phyloP scores from a whole-genome alignment of 2,329 filamentous ascomycete genomes.

The Fusarium euwallaceae region DNA sequence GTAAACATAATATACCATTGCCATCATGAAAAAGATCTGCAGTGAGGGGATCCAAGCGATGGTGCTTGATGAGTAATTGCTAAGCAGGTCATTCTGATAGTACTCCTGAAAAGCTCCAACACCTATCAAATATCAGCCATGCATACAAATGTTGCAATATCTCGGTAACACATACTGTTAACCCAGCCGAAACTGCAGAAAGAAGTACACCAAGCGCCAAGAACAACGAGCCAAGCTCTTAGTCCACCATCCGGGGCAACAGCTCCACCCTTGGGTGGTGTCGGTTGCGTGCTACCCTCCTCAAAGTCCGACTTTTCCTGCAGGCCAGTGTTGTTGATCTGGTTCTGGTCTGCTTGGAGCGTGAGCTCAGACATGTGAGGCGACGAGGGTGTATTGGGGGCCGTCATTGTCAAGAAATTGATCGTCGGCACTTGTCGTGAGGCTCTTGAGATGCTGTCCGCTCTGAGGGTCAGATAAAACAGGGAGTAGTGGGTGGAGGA shows the following conservation, averaged over 20 bases:
- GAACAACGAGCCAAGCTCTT: slow-evolving; percentile 55
- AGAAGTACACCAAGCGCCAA: slow-evolving; percentile 56
- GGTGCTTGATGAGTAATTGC: slow-evolving; percentile 63
- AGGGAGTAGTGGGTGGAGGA: slow-evolving; percentile 5
- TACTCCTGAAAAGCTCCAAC: slow-evolving; percentile 70
- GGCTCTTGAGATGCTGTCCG: background rate
- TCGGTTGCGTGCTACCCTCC: slow-evolving; percentile 13
- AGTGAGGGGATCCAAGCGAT: slow-evolving; percentile 74
- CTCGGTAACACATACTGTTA: slow-evolving; percentile 56
- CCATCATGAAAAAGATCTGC: slow-evolving; percentile 68
- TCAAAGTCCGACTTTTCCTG: slow-evolving; percentile 27
- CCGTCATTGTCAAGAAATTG: slow-evolving; percentile 3
- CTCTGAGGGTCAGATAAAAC: slow-evolving; percentile 20
- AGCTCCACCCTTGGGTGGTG: background rate
- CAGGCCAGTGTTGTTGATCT: slow-evolving; percentile 1
- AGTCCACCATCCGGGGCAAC: slow-evolving; percentile 28
- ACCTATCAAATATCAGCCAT: slow-evolving; percentile 38
- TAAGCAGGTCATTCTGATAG: slow-evolving; percentile 65
- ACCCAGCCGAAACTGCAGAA: slow-evolving; percentile 59
- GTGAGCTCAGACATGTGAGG: slow-evolving; percentile 27
- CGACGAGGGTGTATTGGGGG: slow-evolving; percentile 10
- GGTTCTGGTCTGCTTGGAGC: slow-evolving; percentile 11
- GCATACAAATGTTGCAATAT: background rate
- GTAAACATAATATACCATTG: slow-evolving; percentile 48
- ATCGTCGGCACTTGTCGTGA: background rate